Conservation (phyloP, 257 asterid genomes). For the Thymus quinquecostatus region DNA sequence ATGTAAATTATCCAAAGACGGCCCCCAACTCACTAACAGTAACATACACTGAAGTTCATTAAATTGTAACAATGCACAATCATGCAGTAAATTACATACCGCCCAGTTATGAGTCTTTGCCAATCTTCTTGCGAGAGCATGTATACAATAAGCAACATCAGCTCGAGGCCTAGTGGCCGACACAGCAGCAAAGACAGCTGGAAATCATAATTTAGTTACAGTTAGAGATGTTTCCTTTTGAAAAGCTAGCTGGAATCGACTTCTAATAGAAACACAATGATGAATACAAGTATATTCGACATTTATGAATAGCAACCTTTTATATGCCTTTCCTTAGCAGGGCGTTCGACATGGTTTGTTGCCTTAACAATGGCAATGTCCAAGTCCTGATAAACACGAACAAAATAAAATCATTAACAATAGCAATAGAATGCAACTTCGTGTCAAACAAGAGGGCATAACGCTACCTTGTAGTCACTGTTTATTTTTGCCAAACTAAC, state of each 20-base stretch:
- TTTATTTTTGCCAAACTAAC: slow-evolving; percentile 95
- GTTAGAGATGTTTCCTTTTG: slow-evolving; percentile 31
- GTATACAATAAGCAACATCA: slow-evolving; percentile 97
- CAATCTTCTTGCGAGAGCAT: slow-evolving; percentile 91
- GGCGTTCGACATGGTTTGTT: slow-evolving; percentile 92
- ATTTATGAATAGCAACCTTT: slow-evolving; percentile 56
- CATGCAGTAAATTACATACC: slow-evolving; percentile 47
- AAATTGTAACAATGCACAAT: not conserved
- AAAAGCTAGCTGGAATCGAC: slow-evolving; percentile 1
- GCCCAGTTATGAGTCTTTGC: slow-evolving; percentile 98
- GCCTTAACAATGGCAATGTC: slow-evolving; percentile 98
- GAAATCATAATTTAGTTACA: slow-evolving; percentile 24
- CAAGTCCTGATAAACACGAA: slow-evolving; percentile 59
- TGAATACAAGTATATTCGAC: not conserved
- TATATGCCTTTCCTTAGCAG: slow-evolving; percentile 93
- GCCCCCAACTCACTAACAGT: not conserved
- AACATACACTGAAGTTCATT: not conserved
- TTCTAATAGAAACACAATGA: slow-evolving; percentile 8
- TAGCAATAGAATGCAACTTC: slow-evolving; percentile 2
- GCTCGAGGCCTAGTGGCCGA: slow-evolving; percentile 98
- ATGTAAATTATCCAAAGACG: not conserved
- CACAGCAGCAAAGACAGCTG: slow-evolving; percentile 89
- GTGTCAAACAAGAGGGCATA: not conserved
- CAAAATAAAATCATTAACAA: slow-evolving; percentile 21
- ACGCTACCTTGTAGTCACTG: slow-evolving; percentile 85